Evolutionary conservation across 2,329 filamentous ascomycete genomes (phyloP), one percentile per base, ranked within the genome.

Genomic region (Knufia fluminis): DNA sequence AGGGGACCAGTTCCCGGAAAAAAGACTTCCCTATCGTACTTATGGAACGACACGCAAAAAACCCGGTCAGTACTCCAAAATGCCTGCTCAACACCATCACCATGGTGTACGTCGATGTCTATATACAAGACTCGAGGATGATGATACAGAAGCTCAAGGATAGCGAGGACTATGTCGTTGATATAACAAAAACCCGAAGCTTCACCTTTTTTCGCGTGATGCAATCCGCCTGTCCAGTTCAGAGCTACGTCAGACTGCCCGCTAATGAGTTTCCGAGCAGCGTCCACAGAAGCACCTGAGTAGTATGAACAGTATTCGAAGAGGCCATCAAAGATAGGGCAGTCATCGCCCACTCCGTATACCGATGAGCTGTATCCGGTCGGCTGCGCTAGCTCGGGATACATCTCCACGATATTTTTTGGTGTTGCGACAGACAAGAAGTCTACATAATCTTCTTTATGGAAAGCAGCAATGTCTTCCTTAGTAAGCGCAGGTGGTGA

Each of bases 181-280:
- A 97, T 89, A 70, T 98, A 98, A 71, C 92, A 98, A 68, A 98
- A 98, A 0, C 92, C 92, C 12, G 85, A 91, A 0, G 92, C 91
- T 68, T 95, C 89, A 47, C 84, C 80, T 64, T 91, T 92, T 68
- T 97, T 96, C 40, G 92, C 92, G 63, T 98, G 92, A 67, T 98
- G 92, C 24, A 98, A 77, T 9, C 92, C 92, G 31, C 92, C 92
- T 16, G 89, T 92, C 92, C 92, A 98, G 61, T 94, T 94, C 62
- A 98, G 89, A 49, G 92, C 92, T 63, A 98, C 96, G 62, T 97
- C 87, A 24, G 89, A 88, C 68, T 95, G 86, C 42, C 82, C 77
- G 61, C 86, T 85, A 63, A 83, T 85, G 32, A 98, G 80, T 64
- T 94, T 94, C 53, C 87, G 81, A 12, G 92, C 90, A 14, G 91